Evolutionary conservation across 2,329 filamentous ascomycete genomes (phyloP).

Genomic region (Lojkania enalia): DNA sequence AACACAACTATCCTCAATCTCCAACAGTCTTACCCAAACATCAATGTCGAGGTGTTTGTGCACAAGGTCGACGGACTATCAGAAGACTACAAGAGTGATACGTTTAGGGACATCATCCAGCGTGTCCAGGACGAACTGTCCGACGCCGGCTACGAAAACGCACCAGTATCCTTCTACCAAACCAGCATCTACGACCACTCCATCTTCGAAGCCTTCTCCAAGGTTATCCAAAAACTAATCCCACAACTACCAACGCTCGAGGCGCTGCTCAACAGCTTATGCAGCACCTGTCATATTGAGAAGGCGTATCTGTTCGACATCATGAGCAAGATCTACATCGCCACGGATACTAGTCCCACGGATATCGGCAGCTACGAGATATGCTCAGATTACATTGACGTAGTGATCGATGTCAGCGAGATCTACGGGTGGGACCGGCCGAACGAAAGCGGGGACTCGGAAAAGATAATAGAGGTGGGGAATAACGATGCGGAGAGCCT

Average conservation of each 20-base stretch:
- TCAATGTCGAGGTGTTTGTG: conserved; percentile 98
- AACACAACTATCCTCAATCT: conserved; percentile 89
- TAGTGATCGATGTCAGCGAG: conserved; percentile 95
- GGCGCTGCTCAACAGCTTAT: conserved; percentile 89
- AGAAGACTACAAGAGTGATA: conserved; percentile 94
- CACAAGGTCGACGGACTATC: conserved; percentile 98
- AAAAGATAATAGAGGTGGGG: conserved; percentile 40
- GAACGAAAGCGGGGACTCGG: conserved; percentile 30
- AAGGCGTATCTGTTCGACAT: conserved; percentile 99
- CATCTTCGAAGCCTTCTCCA: conserved; percentile 97
- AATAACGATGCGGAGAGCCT: conserved; percentile 63
- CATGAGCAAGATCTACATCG: conserved; percentile 97
- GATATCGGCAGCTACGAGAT: conserved; percentile 98
- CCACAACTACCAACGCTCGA: conserved; percentile 91
- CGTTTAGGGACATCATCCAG: conserved; percentile 94
- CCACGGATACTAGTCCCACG: conserved; percentile 88
- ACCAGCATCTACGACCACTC: conserved; percentile 99
- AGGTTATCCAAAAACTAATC: conserved; percentile 97
- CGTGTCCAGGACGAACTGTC: conserved; percentile 94
- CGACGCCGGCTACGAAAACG: conserved; percentile 90
- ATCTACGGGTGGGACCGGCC: conserved; percentile 78
- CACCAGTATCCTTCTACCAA: conserved; percentile 90
- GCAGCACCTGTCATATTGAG: conserved; percentile 91
- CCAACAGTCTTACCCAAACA: conserved; percentile 84
- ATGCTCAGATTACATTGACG: conserved; percentile 97